Percentiles rank a stretch among this genome's conserved stretches.
Conservation (phyloP, 306 rosid species). For the Urtica urens region DNA sequence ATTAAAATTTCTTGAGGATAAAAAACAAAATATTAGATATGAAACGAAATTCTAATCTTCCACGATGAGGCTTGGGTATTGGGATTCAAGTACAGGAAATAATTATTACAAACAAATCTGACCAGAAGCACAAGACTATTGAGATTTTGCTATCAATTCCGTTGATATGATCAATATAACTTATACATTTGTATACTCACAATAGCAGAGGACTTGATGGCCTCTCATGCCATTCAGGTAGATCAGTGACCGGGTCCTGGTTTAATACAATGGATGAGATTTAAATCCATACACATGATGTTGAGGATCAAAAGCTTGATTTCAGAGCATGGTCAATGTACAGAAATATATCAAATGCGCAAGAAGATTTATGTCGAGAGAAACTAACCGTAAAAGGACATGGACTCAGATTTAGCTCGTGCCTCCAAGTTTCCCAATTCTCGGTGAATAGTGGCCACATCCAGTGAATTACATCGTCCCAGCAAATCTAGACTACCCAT, state of each 20-base stretch:
- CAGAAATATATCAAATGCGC: not conserved
- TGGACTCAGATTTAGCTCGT: constrained; percentile 49
- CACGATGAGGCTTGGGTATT: constrained; percentile 6
- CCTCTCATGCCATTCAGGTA: constrained; percentile 64
- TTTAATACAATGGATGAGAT: constrained; percentile 8
- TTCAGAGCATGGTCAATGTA: not conserved
- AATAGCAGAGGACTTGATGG: constrained; percentile 52
- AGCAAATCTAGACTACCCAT: constrained; percentile 37
- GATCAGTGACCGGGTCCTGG: constrained; percentile 74
- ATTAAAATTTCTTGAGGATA: not conserved
- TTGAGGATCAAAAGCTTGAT: not conserved
- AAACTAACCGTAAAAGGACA: constrained; percentile 64
- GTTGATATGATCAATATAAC: not conserved
- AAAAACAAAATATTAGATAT: not conserved
- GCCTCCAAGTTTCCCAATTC: constrained; percentile 77
- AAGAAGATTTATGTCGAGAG: constrained; percentile 6
- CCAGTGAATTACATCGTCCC: constrained; percentile 86
- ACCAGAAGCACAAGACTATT: not conserved
- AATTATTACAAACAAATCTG: not conserved
- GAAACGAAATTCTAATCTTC: not conserved
- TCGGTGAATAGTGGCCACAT: constrained; percentile 90
- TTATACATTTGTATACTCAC: constrained; percentile 25
- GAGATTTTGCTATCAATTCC: not conserved
- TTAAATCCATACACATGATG: not conserved
- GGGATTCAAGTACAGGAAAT: constrained; percentile 1